Base-by-base conservation (phyloP, 164 flowering plant species). In the Pachysandra terminalis region DNA sequence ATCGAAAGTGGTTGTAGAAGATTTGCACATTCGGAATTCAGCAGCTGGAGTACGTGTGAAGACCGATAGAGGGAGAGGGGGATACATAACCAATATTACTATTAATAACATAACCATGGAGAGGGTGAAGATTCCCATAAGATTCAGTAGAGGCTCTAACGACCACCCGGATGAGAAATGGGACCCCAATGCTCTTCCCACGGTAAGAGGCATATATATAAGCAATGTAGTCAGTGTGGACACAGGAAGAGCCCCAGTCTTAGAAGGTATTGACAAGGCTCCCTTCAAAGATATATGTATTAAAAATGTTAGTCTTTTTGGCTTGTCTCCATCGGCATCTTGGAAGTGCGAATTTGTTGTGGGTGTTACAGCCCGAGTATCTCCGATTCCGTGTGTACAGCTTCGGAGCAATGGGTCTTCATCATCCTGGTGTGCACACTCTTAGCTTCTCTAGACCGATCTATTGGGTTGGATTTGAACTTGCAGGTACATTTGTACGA, bases 21-120 rank as follows among this genome's bases (percentile, higher is more conserved):
- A 87, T 63, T 56, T 96, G 72, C 82, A 83, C 59, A 74, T 96
- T 45, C 78, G 89, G 68, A 75, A 93, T 64, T 87, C 97, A 0
- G 97, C 99, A n/a, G 96, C 97, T 19, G 97, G 99, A 28, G 83
- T 96, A 0, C 85, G 98, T 21, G 74, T 93, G 52, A 96, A 96
- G 74, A 87, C 99, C 2, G 99, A 96, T 66, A 77, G 37, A 9
- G 98, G 98, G 0, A 81, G 99, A 82, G 98, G 99, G 5, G 99
- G 99, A 37, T 93, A 87, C 61, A 84, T 96, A 55, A 68, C 75
- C 56, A 93, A 93, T 73, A 71, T 96, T 56, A 84, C 90, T 4
- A 79, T 93, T 22, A 80, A 55, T n/a, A 90, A 88, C 69, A 71
- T 93, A 65, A 73, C 59, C 17, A 73, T 96, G 91, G 95, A 90